Conservation (phyloP, 179 eudicot genomes). For the Dionaea muscipula region DNA sequence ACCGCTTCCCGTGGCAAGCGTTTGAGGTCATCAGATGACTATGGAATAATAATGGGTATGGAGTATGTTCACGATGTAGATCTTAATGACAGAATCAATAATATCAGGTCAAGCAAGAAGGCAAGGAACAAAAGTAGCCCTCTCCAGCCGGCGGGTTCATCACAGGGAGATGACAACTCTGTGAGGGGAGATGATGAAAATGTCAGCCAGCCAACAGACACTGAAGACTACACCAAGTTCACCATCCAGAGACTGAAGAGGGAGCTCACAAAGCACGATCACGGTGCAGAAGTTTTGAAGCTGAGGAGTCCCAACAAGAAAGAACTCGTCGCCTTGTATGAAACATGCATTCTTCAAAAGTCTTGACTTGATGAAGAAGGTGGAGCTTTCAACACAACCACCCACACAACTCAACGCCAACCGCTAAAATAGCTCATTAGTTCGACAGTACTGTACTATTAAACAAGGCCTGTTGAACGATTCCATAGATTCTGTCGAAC, state of each 20-base stretch:
- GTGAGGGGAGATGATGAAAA: constrained; percentile 46
- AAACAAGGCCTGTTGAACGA: too few relatives aligned
- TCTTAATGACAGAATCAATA: constrained; percentile 21
- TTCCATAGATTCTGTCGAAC: too few relatives aligned
- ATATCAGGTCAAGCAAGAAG: constrained; percentile 47
- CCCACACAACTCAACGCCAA: too few relatives aligned
- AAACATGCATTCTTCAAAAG: constrained; percentile 52
- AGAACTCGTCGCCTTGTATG: constrained; percentile 74
- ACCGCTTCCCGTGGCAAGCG: constrained; percentile 71
- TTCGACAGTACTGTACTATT: too few relatives aligned
- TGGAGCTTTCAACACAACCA: too few relatives aligned
- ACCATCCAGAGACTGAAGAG: constrained; percentile 62
- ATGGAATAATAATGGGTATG: constrained; percentile 47
- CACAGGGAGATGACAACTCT: constrained; percentile 65
- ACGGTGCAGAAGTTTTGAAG: constrained; percentile 72
- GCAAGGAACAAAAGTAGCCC: constrained; percentile 56
- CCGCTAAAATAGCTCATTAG: too few relatives aligned
- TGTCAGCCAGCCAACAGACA: constrained; percentile 40
- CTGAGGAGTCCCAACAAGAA: constrained; percentile 64
- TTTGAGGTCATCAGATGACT: constrained; percentile 46
- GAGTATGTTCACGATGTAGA: constrained; percentile 43
- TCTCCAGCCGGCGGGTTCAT: constrained; percentile 18
- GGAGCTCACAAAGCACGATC: constrained; percentile 61
- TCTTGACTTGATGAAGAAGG: too few relatives aligned
- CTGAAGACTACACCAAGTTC: constrained; percentile 59